Evolutionary conservation across 176 grass and related monocot genomes (phyloP).

Genomic region (Panicum miliaceum): DNA sequence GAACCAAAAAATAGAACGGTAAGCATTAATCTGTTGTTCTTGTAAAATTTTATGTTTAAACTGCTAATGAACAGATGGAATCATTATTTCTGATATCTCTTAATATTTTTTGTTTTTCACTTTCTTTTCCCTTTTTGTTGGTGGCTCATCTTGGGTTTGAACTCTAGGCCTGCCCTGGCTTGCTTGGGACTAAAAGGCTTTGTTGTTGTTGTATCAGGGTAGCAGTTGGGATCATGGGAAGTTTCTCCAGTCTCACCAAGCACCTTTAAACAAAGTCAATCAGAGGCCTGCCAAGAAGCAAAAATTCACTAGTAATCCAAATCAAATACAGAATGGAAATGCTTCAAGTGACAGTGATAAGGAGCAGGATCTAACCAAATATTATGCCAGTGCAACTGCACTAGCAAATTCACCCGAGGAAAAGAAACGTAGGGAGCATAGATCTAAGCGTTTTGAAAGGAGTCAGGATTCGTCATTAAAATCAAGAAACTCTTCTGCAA

Average conservation of each 20-base stretch:
- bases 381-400: slow-evolving; percentile 71
- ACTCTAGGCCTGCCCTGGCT: background rate
- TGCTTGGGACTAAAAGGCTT: background rate
- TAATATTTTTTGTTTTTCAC: background rate
- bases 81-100: slow-evolving; percentile 5
- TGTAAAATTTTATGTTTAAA: background rate
- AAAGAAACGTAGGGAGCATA: slow-evolving; percentile 87
- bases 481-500: slow-evolving; percentile 50
- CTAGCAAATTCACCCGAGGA: slow-evolving; percentile 84
- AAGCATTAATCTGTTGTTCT: slow-evolving; percentile 35
- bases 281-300: slow-evolving; percentile 64
- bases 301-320: slow-evolving; percentile 53
- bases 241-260: slow-evolving; percentile 49
- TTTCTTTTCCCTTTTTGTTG: background rate
- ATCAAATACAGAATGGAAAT: slow-evolving; percentile 57
- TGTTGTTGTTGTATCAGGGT: slow-evolving; percentile 31
- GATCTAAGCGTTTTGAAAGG: slow-evolving; percentile 93
- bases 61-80: slow-evolving; percentile 1
- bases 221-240: slow-evolving; percentile 58
- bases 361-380: slow-evolving; percentile 78
- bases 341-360: slow-evolving; percentile 91
- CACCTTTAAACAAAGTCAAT: slow-evolving; percentile 56
- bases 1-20: slow-evolving; percentile 61
- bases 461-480: slow-evolving; percentile 51
- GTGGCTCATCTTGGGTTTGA: background rate